These are phyloP conservation scores for Trametes villosa DNA, from an alignment of 768 basidiomycete genomes.

Conservation along the genomic window DNA sequence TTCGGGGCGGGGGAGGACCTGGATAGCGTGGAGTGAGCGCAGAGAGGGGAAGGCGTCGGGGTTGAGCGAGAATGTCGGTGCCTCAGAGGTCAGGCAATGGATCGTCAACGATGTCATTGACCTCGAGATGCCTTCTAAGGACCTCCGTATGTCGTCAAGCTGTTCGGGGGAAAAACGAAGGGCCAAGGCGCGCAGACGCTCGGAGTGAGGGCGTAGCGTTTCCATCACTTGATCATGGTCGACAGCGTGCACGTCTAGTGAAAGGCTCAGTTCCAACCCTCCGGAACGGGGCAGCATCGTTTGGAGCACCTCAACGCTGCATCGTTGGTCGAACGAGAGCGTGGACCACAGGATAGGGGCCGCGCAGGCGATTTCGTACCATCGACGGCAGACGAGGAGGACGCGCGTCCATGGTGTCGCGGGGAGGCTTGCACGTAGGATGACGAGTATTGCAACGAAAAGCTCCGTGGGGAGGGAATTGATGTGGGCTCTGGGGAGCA, in stretches of 20 bases:
- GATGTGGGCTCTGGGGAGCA: background rate
- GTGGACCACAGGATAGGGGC: background rate
- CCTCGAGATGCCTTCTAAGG: background rate
- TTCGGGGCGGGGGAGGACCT: constrained; percentile 1
- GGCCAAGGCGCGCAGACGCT: background rate
- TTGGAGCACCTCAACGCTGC: background rate
- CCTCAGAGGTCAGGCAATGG: constrained; percentile 1
- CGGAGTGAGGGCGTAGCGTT: background rate
- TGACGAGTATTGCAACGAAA: background rate
- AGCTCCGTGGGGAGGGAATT: constrained; percentile 1
- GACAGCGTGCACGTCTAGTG: background rate
- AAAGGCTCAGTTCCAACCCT: background rate
- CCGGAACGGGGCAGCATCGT: background rate
- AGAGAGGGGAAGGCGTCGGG: background rate
- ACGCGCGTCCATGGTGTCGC: constrained; percentile 1
- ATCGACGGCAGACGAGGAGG: constrained; percentile 1
- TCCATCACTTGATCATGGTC: background rate
- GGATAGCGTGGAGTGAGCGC: background rate
- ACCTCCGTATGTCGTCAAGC: background rate
- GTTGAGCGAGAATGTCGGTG: background rate
- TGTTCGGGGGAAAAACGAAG: background rate
- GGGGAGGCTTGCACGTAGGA: background rate
- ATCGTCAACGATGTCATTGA: background rate
- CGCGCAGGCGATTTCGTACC: constrained; percentile 1
- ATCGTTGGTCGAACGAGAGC: background rate